These are phyloP conservation scores for Leucocoprinus leucothites DNA, from an alignment of 768 basidiomycete genomes.

Conservation along the genomic window DNA sequence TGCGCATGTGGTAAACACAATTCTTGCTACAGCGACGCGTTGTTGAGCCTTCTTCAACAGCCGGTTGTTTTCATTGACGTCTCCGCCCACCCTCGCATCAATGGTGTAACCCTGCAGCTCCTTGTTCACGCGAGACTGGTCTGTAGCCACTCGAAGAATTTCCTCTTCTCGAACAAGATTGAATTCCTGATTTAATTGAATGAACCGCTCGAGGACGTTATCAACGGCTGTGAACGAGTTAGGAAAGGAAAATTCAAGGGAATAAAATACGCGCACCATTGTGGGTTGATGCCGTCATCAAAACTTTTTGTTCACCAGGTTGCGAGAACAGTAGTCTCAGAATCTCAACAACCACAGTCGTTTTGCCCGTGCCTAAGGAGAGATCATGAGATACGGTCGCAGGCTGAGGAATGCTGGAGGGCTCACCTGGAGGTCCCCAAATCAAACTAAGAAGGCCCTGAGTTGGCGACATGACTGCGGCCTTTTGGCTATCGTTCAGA, in stretches of 20 bases:
- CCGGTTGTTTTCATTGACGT: slow-evolving; percentile 55
- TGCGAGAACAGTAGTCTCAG: slow-evolving; percentile 33
- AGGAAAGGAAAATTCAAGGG: neutral
- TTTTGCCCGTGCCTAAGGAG: slow-evolving; percentile 62
- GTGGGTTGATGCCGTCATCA: slow-evolving; percentile 72
- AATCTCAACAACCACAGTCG: slow-evolving; percentile 65
- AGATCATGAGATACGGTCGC: neutral
- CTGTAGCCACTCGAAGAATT: slow-evolving; percentile 68
- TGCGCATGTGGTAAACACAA: slow-evolving; percentile 68
- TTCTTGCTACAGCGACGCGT: slow-evolving; percentile 49
- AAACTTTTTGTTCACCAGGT: slow-evolving; percentile 40
- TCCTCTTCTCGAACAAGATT: slow-evolving; percentile 48
- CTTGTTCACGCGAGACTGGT: slow-evolving; percentile 59
- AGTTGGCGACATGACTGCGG: slow-evolving; percentile 38
- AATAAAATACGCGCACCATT: slow-evolving; percentile 39
- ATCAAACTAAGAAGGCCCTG: slow-evolving; percentile 47
- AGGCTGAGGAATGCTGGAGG: neutral
- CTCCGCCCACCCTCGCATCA: slow-evolving; percentile 63
- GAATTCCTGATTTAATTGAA: slow-evolving; percentile 39
- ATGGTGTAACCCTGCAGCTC: slow-evolving; percentile 56
- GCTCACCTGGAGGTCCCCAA: slow-evolving; percentile 66
- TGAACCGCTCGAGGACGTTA: slow-evolving; percentile 65
- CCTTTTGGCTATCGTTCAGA: slow-evolving; percentile 55
- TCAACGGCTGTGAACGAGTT: slow-evolving; percentile 53
- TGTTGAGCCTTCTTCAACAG: slow-evolving; percentile 57